A percentile compares a stretch with the other conserved stretches of the same genome.
Evolutionary conservation across 1,284 basidiomycete species (phyloP).

Genomic region (Rhodotorula glutinis): DNA sequence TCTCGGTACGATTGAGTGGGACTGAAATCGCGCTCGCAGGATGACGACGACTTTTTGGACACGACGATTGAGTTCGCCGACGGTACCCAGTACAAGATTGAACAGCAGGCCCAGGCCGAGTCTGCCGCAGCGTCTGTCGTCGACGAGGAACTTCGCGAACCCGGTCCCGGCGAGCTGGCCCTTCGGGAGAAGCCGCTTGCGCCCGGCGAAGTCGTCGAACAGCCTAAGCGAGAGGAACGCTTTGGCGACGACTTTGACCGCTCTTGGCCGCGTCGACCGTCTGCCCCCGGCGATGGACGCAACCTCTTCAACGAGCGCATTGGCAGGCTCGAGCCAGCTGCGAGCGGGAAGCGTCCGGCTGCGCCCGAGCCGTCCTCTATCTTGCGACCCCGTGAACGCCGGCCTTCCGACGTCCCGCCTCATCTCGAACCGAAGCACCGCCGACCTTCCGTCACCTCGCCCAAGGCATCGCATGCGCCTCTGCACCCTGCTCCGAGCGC

Average conservation of each 20-base stretch:
- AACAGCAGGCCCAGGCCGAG: conserved; percentile 48
- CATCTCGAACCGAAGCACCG: not conserved
- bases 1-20: not conserved
- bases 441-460: conserved; percentile 8
- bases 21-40: conserved; percentile 51
- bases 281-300: conserved; percentile 46
- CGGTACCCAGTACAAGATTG: conserved; percentile 78
- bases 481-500: conserved; percentile 1
- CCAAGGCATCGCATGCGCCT: conserved; percentile 2
- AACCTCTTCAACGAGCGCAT: conserved; percentile 50
- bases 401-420: conserved; percentile 16
- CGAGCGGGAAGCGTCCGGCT: conserved; percentile 6
- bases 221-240: conserved; percentile 60
- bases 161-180: conserved; percentile 34
- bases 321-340: conserved; percentile 37
- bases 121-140: conserved; percentile 50
- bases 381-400: conserved; percentile 3
- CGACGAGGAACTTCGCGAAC: conserved; percentile 26
- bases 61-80: conserved; percentile 91
- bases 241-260: conserved; percentile 87
- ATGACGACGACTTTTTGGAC: conserved; percentile 82
- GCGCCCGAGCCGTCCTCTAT: conserved; percentile 5
- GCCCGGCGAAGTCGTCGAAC: conserved; percentile 30
- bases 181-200: conserved; percentile 32
- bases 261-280: conserved; percentile 57